Base-by-base conservation (phyloP, 2,329 filamentous ascomycete genomes). In the Aquanectria penicillioides region DNA sequence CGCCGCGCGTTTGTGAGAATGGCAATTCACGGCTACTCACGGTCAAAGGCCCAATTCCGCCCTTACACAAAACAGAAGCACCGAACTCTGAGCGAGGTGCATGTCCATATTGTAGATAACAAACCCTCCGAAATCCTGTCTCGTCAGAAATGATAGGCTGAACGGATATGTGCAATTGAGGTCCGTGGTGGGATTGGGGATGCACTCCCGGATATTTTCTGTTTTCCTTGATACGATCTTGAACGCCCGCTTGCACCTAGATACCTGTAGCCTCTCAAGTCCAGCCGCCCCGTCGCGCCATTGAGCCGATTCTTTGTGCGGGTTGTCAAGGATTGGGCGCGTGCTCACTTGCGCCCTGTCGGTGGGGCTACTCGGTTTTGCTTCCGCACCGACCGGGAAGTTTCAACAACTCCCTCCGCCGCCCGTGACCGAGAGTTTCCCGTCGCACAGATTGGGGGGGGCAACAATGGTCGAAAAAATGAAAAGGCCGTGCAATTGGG, bases 21-120 rank as follows among this genome's bases (percentile, higher is more conserved):
- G 67, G 67, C 60, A 70, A 69, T 65, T 64, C 64, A 55, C 67
- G 67, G 67, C 64, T 70, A 69, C 49, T 13, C 37, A 28, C 67
- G 64, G 64, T 15, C 41, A 55, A 44, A 26, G 26, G 22, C 3
- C 5, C 33, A 67, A 67, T 69, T 69, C 66, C 66, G 66, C 66
- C 40, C 25, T 29, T n/a, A 18, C 34, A 37, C 34, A 37, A 33
- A 33, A n/a, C n/a, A 23, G 13, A 29, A 43, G 29, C 23, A 43
- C 40, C 38, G 38, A 44, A 22, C 33, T 41, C 18, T 25, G 11
- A 10, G 7, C 12, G 17, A 11, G 15, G 17, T 29, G 23, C 12
- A 36, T 23, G 20, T n/a, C 31, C 9, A 18, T 18, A n/a, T 5
- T 6, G 31, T 33, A 43, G 40, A 43, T 43, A 29, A 43, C 40